Evolutionary conservation across 345 rosid species (phyloP).

Genomic region (Salix caprea): DNA sequence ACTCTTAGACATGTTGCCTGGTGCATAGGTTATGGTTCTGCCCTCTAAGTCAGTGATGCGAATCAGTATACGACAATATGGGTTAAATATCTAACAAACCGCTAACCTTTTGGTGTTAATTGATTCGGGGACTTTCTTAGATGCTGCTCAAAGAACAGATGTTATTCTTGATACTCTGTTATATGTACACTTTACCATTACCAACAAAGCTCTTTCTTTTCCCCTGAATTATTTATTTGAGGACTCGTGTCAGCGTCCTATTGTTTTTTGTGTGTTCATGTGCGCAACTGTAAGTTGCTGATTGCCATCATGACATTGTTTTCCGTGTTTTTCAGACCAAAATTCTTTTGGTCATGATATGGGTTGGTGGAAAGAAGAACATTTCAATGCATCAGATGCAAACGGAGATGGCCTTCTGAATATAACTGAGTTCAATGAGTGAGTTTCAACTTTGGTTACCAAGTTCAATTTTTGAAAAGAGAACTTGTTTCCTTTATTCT

Average conservation of each 20-base stretch:
- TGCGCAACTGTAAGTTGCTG: not conserved
- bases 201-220: not conserved
- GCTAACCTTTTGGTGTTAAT: not conserved
- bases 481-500: conserved; percentile 2
- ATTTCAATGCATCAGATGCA: conserved; percentile 92
- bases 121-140: not conserved
- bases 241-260: not conserved
- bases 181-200: not conserved
- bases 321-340: conserved; percentile 42
- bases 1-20: not conserved
- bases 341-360: conserved; percentile 69
- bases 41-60: not conserved
- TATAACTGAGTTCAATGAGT: conserved; percentile 94
- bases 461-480: not conserved
- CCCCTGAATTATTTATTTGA: not conserved
- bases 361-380: conserved; percentile 99
- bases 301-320: not conserved
- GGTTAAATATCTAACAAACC: not conserved
- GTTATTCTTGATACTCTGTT: not conserved
- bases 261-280: not conserved
- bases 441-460: conserved; percentile 28
- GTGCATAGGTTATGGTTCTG: not conserved
- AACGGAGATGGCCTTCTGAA: conserved; percentile 87
- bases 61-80: not conserved
- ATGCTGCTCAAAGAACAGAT: not conserved